A percentile compares a stretch with the other conserved stretches of the same genome.
Evolutionary conservation across 2,329 filamentous ascomycete genomes (phyloP).

Genomic region (Verticillium isaacii): DNA sequence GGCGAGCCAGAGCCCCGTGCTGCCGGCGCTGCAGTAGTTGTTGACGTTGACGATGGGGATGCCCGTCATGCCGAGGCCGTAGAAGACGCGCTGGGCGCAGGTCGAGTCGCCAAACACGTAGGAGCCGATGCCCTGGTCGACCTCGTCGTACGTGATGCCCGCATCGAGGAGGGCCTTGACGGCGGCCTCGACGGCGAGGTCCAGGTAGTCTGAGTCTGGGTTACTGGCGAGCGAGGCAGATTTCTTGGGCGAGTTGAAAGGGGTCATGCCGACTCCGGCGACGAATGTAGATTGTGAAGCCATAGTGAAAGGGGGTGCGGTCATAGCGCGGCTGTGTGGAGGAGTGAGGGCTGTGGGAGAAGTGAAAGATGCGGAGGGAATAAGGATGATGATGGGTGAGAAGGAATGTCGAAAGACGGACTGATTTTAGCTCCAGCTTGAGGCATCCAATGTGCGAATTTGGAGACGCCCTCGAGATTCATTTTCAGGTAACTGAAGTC

Average conservation of each 20-base stretch:
- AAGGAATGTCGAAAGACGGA: too few species aligned
- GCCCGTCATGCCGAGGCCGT: conserved; percentile 18
- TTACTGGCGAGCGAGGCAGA: conserved; percentile 12
- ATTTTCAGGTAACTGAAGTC: too few species aligned
- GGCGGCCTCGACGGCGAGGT: conserved; percentile 22
- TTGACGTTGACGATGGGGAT: conserved; percentile 20
- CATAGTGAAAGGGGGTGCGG: neutral
- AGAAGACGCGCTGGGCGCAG: conserved; percentile 19
- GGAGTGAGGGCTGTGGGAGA: too few species aligned
- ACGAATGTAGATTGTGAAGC: conserved; percentile 11
- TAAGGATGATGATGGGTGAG: too few species aligned
- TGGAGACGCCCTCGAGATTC: too few species aligned
- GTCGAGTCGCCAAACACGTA: conserved; percentile 17
- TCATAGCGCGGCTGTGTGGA: neutral
- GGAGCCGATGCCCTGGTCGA: conserved; percentile 15
- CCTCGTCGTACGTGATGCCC: conserved; percentile 18
- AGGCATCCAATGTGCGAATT: too few species aligned
- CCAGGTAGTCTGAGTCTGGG: conserved; percentile 24
- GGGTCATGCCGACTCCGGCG: conserved; percentile 18
- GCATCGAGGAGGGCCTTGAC: conserved; percentile 20
- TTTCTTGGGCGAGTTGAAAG: conserved; percentile 9
- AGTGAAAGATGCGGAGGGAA: too few species aligned
- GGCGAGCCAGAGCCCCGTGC: conserved; percentile 15
- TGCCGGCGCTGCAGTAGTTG: conserved; percentile 19
- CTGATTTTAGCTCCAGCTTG: too few species aligned